Evolutionary conservation across 495 filamentous ascomycete genomes (phyloP).

Genomic region (Zalerion maritima): DNA sequence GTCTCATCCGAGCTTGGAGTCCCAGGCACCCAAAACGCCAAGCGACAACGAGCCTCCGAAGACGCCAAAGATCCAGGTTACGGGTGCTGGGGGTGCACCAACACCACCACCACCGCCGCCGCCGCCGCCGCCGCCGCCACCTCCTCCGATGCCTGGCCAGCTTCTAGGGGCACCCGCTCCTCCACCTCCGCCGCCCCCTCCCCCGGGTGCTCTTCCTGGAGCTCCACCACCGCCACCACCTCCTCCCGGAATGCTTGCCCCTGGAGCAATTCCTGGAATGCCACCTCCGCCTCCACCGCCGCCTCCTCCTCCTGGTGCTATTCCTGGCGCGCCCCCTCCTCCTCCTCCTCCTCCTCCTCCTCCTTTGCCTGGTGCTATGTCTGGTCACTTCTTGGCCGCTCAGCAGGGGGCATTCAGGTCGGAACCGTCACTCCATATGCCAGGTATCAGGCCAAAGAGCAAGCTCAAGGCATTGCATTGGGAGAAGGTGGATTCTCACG

Average conservation of each 20-base stretch:
- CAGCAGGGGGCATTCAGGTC: slow-evolving; percentile 24
- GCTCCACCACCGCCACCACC: slow-evolving; percentile 40
- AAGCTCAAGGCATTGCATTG: slow-evolving; percentile 98
- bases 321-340: slow-evolving; percentile 20
- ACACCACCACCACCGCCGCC: slow-evolving; percentile 18
- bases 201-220: slow-evolving; percentile 30
- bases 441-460: slow-evolving; percentile 71
- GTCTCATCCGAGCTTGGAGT: slow-evolving; percentile 62
- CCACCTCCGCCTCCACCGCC: slow-evolving; percentile 33
- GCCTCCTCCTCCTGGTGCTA: no score
- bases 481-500: slow-evolving; percentile 92
- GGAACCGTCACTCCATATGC: slow-evolving; percentile 16
- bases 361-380: slow-evolving; percentile 43
- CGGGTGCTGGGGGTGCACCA: slow-evolving; percentile 10
- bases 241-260: slow-evolving; percentile 20
- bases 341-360: slow-evolving; percentile 31
- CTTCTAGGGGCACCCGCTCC: no score
- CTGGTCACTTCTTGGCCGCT: slow-evolving; percentile 38
- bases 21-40: slow-evolving; percentile 55
- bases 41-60: slow-evolving; percentile 41
- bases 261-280: slow-evolving; percentile 16
- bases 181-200: slow-evolving; percentile 21
- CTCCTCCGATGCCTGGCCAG: slow-evolving; percentile 27
- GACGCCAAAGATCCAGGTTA: slow-evolving; percentile 32
- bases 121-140: slow-evolving; percentile 34